Conservation (phyloP, 2,329 filamentous ascomycete genomes). For the Penicillium sp. region DNA sequence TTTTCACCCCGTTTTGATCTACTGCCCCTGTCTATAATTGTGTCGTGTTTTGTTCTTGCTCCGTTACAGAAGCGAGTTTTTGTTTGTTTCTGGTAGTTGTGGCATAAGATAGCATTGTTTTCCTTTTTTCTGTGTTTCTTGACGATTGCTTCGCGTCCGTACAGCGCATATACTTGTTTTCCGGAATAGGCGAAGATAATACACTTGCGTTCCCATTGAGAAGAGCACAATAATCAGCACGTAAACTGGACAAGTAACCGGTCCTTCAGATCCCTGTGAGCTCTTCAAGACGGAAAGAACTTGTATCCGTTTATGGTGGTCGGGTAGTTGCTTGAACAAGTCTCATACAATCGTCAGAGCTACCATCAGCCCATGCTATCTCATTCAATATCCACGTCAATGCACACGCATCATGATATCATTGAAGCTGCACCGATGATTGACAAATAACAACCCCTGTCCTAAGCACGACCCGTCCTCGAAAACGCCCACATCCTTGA, state of each 20-base stretch:
- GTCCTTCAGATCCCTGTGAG: not conserved
- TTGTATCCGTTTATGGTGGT: too few species aligned
- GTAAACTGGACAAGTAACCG: not conserved
- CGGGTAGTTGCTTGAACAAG: not conserved
- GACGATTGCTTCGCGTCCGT: conserved; percentile 8
- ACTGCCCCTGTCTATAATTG: conserved; percentile 28
- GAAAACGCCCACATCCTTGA: not conserved
- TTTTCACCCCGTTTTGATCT: conserved; percentile 20
- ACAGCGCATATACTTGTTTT: conserved; percentile 12
- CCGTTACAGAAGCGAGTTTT: conserved; percentile 26
- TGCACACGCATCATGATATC: not conserved
- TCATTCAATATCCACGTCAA: not conserved
- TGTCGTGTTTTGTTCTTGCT: conserved; percentile 22
- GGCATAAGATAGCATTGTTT: conserved; percentile 26
- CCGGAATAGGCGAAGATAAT: conserved; percentile 7
- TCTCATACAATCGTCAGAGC: not conserved
- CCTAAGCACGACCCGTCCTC: not conserved
- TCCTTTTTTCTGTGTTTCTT: conserved; percentile 8
- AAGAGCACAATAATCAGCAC: not conserved
- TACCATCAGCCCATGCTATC: not conserved
- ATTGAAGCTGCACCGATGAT: not conserved
- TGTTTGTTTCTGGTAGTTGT: conserved; percentile 20
- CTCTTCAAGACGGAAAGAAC: too few species aligned
- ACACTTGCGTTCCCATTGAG: conserved; percentile 3
- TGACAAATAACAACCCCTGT: not conserved